phyloP scores from a whole-genome alignment of 1,284 basidiomycete species.

The Puccinia polysora region DNA sequence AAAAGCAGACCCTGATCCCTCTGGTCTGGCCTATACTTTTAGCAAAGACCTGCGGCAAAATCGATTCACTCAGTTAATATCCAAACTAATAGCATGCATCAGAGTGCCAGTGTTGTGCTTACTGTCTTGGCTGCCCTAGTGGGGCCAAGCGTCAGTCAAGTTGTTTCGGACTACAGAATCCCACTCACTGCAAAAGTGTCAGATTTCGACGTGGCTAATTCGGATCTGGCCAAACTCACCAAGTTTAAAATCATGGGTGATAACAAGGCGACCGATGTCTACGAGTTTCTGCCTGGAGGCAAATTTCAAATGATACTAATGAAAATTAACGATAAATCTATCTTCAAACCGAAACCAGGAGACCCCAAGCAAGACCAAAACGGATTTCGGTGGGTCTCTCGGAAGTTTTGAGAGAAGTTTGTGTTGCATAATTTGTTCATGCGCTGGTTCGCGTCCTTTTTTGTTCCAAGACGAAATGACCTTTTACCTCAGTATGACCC shows the following conservation, averaged over 20 bases:
- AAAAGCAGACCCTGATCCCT: no score
- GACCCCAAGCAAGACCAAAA: not conserved
- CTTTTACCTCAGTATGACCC: conserved; percentile 8
- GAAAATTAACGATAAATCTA: conserved; percentile 32
- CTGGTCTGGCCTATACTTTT: no score
- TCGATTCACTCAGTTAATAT: no score
- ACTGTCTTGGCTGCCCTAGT: not conserved
- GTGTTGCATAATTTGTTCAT: not conserved
- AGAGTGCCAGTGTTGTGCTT: no score
- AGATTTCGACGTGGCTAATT: not conserved
- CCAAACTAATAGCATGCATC: no score
- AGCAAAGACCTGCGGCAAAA: no score
- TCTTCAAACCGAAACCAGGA: conserved; percentile 2
- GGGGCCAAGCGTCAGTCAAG: conserved; percentile 1
- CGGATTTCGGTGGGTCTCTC: conserved; percentile 8
- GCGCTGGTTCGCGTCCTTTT: not conserved
- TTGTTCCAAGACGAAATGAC: conserved; percentile 19
- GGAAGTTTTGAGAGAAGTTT: not conserved
- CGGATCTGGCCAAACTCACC: conserved; percentile 4
- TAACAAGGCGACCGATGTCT: not conserved
- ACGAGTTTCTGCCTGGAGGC: not conserved
- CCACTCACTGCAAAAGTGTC: conserved; percentile 7
- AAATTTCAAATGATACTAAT: not conserved
- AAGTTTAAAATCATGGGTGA: not conserved
- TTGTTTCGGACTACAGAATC: conserved; percentile 12